Evolutionary conservation across 805 yeast species (phyloP).

Genomic region (Tetrapisispora iriomotensis): DNA sequence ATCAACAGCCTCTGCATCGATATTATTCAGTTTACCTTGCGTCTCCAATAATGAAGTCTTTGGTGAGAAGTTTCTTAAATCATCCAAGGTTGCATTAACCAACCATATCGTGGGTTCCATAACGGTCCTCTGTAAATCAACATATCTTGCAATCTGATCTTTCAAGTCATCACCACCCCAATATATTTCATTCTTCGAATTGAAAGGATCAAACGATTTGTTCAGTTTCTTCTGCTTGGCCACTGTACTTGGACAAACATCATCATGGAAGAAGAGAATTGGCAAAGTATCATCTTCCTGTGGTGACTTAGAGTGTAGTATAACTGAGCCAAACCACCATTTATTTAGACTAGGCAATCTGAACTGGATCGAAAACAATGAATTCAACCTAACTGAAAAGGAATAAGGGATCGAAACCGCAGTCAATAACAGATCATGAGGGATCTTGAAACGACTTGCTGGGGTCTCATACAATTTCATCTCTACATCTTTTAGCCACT

Average conservation of each 20-base stretch:
- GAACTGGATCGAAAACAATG: slow-evolving; percentile 68
- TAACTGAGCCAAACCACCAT: slow-evolving; percentile 86
- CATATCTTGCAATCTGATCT: slow-evolving; percentile 40
- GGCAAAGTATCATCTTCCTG: slow-evolving; percentile 54
- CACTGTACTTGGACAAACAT: slow-evolving; percentile 67
- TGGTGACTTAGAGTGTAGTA: slow-evolving; percentile 49
- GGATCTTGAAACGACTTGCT: slow-evolving; percentile 7
- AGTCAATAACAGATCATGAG: slow-evolving; percentile 1
- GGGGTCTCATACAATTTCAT: slow-evolving; percentile 44
- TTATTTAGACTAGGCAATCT: slow-evolving; percentile 70
- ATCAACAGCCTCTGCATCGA: background rate
- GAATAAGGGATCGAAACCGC: slow-evolving; percentile 42
- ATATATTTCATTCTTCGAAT: slow-evolving; percentile 42
- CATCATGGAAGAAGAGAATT: slow-evolving; percentile 85
- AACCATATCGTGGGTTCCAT: slow-evolving; percentile 64
- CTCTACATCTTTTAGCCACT: slow-evolving; percentile 14
- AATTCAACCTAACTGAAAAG: slow-evolving; percentile 49
- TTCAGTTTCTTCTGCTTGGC: slow-evolving; percentile 49
- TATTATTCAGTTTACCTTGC: background rate
- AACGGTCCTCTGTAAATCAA: slow-evolving; percentile 57
- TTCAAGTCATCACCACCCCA: slow-evolving; percentile 92
- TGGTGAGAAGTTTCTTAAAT: slow-evolving; percentile 31
- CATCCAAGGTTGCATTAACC: slow-evolving; percentile 62
- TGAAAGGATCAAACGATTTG: slow-evolving; percentile 67
- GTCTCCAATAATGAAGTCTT: background rate